Conservation (phyloP, 371 early-diverging fungal genomes). For the Circinella umbellata region DNA sequence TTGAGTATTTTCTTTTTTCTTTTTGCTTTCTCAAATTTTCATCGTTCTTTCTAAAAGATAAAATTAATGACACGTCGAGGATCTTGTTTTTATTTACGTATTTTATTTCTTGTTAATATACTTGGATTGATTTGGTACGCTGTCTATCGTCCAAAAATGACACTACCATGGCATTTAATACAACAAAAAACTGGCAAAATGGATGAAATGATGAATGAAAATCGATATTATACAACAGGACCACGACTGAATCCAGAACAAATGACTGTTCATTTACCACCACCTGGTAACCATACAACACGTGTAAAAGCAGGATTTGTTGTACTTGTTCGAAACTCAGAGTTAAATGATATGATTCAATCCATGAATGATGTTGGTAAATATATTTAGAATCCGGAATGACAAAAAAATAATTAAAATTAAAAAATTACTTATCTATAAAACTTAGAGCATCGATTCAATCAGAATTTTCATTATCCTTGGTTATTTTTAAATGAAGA, state of each 20-base stretch:
- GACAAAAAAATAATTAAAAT: background rate
- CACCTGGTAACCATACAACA: constrained; percentile 32
- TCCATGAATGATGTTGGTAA: constrained; percentile 67
- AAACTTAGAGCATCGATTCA: constrained; percentile 71
- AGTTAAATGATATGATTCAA: constrained; percentile 65
- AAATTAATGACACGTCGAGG: background rate
- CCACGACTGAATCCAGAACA: constrained; percentile 32
- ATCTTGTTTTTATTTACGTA: background rate
- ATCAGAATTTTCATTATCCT: constrained; percentile 79
- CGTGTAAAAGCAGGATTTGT: constrained; percentile 65
- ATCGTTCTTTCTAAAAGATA: background rate
- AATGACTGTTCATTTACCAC: constrained; percentile 30
- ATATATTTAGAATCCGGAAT: constrained; percentile 43
- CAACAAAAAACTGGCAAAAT: background rate
- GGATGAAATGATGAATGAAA: constrained; percentile 8
- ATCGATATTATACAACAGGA: constrained; percentile 34
- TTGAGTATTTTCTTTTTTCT: background rate
- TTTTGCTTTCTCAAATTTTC: background rate
- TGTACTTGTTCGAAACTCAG: constrained; percentile 70
- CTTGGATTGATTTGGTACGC: constrained; percentile 2
- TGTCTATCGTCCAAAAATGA: background rate
- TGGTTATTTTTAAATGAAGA: constrained; percentile 81
- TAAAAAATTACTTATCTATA: too few relatives aligned
- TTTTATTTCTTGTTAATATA: background rate
- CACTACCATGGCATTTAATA: background rate